Percentiles rank a stretch among this genome's conserved stretches.
Conservation (phyloP, 2,329 filamentous ascomycete genomes). For the Falciphora oryzae region DNA sequence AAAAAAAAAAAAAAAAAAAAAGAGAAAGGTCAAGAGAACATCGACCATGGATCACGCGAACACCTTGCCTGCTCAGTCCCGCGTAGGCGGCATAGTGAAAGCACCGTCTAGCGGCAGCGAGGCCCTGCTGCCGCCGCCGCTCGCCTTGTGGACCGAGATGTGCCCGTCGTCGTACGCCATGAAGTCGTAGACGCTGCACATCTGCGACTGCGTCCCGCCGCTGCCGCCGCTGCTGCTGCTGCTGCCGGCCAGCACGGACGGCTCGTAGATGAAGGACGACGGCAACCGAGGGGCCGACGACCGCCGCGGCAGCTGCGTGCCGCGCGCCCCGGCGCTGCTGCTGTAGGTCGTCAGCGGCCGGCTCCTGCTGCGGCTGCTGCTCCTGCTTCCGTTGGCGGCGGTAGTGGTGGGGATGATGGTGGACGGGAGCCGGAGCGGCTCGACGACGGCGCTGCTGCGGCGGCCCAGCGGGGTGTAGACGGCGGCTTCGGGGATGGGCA, state of each 20-base stretch:
- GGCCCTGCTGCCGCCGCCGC: too few species aligned
- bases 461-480: too few species aligned
- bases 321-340: neutral
- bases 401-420: neutral
- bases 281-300: neutral
- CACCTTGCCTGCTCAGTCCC: neutral
- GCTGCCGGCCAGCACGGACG: neutral
- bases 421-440: neutral
- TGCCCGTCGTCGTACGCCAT: constrained; percentile 16
- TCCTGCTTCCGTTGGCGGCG: neutral
- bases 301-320: neutral
- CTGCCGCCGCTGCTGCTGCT: neutral
- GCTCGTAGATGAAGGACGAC: neutral
- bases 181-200: constrained; percentile 15
- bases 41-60: too few species aligned
- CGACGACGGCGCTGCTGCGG: neutral
- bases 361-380: neutral
- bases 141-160: constrained; percentile 15
- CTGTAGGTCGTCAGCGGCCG: neutral
- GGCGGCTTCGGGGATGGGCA: constrained; percentile 18
- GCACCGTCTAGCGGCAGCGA: neutral
- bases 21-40: neutral
- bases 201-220: constrained; percentile 4
- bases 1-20: neutral
- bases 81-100: too few species aligned